Percentiles rank a stretch among this genome's conserved stretches.
These are phyloP conservation scores for Pachyrhizus erosus DNA, from an alignment of 306 rosid species.

Conservation along the genomic window DNA sequence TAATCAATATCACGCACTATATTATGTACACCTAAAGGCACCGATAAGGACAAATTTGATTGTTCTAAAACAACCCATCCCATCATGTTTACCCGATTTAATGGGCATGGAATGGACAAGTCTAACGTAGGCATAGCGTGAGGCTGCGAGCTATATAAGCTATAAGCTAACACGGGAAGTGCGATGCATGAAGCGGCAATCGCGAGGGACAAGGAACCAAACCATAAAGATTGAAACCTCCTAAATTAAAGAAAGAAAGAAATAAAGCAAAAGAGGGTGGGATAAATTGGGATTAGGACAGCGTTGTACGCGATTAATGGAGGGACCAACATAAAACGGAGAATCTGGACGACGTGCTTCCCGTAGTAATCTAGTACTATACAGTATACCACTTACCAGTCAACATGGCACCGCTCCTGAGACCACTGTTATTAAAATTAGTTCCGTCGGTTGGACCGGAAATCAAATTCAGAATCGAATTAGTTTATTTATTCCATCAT, in stretches of 20 bases:
- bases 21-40: not conserved
- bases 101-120: conserved; percentile 16
- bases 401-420: conserved; percentile 6
- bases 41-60: not conserved
- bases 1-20: too few relatives aligned
- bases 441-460: too few relatives aligned
- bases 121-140: not conserved
- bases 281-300: not conserved
- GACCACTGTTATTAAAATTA: too few relatives aligned
- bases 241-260: too few relatives aligned
- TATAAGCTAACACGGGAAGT: too few relatives aligned
- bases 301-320: not conserved
- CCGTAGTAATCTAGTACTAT: not conserved
- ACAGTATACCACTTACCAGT: not conserved
- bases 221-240: not conserved
- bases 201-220: not conserved
- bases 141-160: too few relatives aligned
- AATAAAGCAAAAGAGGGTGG: not conserved
- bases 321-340: not conserved
- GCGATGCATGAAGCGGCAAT: too few relatives aligned
- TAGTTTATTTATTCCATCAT: too few relatives aligned
- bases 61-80: not conserved
- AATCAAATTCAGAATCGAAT: too few relatives aligned
- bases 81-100: not conserved
- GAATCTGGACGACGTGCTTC: conserved; percentile 15